These are phyloP conservation scores for Fraxinus cuspidata DNA, from an alignment of 257 asterid species.

Conservation along the genomic window DNA sequence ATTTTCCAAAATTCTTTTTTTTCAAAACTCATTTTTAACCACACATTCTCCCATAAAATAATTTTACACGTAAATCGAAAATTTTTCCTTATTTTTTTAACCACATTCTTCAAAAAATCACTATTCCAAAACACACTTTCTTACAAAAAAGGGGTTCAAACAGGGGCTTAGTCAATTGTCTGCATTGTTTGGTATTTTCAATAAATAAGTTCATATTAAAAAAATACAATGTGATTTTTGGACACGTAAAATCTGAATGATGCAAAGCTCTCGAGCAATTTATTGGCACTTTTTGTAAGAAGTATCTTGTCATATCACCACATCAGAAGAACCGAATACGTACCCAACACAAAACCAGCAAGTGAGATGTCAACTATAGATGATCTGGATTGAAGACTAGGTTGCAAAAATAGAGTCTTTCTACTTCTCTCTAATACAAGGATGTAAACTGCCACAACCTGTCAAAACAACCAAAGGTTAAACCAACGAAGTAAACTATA, in stretches of 20 bases:
- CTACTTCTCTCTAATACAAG: constrained; percentile 54
- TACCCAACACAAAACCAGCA: constrained; percentile 86
- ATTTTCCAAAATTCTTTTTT: too few relatives aligned
- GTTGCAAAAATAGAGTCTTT: constrained; percentile 24
- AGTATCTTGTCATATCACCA: neutral
- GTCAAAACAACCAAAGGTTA: constrained; percentile 26
- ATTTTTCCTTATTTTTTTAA: too few relatives aligned
- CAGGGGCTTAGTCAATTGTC: too few relatives aligned
- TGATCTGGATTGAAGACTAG: constrained; percentile 33
- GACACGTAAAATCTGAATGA: neutral
- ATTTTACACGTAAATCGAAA: too few relatives aligned
- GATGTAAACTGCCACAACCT: constrained; percentile 67
- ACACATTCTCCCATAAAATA: too few relatives aligned
- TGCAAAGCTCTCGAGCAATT: neutral
- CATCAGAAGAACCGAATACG: constrained; percentile 23
- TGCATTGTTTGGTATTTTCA: neutral
- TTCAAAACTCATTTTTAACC: too few relatives aligned
- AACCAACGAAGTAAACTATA: constrained; percentile 1
- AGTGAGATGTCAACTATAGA: constrained; percentile 49
- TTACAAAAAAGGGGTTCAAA: too few relatives aligned
- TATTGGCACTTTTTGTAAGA: neutral
- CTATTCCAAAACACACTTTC: too few relatives aligned
- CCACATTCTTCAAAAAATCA: too few relatives aligned
- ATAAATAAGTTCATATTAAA: neutral
- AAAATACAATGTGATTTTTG: neutral